Evolutionary conservation across 768 basidiomycete genomes (phyloP), one percentile per base, ranked within the genome.

Genomic region (Russula dissimulans): DNA sequence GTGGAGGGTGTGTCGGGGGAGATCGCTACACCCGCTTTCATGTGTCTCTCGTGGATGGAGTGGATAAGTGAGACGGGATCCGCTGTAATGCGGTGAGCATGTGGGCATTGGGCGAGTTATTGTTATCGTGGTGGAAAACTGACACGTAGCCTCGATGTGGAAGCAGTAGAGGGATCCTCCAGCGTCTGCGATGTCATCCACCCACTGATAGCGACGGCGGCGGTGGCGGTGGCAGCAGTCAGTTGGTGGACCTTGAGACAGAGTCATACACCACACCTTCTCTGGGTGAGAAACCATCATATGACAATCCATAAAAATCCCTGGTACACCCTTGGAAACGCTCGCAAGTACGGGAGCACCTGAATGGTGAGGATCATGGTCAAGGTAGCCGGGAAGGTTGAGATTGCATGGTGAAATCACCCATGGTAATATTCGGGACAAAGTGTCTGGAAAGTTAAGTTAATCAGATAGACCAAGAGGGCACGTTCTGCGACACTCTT

Each of bases 221-320:
- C 22, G 22, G 22, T 32, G 3, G 38, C 31, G n/a, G 22, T 2
- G 22, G 22, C 22, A 26, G 22, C 22, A 26, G 10, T 45, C n/a
- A 26, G 53, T 29, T 32, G 46, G 46, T 9, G 3, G 26, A 42
- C 32, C 38, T 11, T 5, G 39, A 52, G 49, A 22, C 42, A 48
- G 17, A 41, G 17, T 10, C 41, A 31, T 15, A 32, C 41, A 38
- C 8, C 68, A 51, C 66, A 91, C 95, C 79, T 87, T 86, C 69
- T 89, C 91, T 10, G 97, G 97, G 51, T 97, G 77, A 0, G 93
- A 72, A 18, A 99, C 97, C 97, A 99, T 99, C 97, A 98, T 98
- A 74, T 99, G 97, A 73, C 95, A 97, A 74, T 99, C 97, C 95
- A 99, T 98, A 77, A 94, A 98, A 67, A 97, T 97, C 55, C 83